Evolutionary conservation across 2,329 filamentous ascomycete species (phyloP).

Genomic region (Hymenoscyphus salicellus): DNA sequence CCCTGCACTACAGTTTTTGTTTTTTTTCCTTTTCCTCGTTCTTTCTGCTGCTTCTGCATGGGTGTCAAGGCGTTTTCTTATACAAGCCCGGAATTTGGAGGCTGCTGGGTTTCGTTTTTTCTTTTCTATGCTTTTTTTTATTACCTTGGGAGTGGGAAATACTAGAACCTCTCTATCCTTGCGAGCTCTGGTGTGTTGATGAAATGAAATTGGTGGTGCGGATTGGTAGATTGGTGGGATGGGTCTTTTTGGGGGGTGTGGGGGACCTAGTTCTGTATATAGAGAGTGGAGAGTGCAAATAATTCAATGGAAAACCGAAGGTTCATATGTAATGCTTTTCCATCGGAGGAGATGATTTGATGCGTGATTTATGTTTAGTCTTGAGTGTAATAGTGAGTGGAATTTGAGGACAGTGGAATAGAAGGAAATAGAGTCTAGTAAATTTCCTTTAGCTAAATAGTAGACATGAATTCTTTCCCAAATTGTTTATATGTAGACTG

Average conservation of each 20-base stretch:
- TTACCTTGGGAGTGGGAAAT: slow-evolving; percentile 4
- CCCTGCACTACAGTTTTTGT: slow-evolving; percentile 4
- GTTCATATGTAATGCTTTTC: not conserved
- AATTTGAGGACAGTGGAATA: too few relatives aligned
- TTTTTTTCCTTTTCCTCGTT: too few relatives aligned
- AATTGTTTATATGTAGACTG: too few relatives aligned
- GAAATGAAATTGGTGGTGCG: not conserved
- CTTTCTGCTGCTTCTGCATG: slow-evolving; percentile 29
- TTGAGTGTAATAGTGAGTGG: too few relatives aligned
- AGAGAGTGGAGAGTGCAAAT: slow-evolving; percentile 14
- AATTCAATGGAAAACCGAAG: slow-evolving; percentile 8
- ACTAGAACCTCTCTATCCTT: slow-evolving; percentile 7
- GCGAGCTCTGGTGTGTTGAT: not conserved
- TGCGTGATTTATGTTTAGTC: not conserved
- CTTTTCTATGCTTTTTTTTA: slow-evolving; percentile 7
- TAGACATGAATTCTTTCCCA: too few relatives aligned
- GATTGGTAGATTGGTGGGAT: not conserved
- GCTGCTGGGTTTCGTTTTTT: slow-evolving; percentile 10
- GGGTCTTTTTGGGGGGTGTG: not conserved
- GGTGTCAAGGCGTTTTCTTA: slow-evolving; percentile 30
- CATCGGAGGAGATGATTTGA: not conserved
- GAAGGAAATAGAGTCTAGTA: too few relatives aligned
- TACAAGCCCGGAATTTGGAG: slow-evolving; percentile 4
- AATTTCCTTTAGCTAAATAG: too few relatives aligned
- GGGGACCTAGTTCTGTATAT: slow-evolving; percentile 17